Percentiles rank a stretch among this genome's conserved stretches.
Evolutionary conservation across 179 eudicot genomes (phyloP).

Genomic region (Drosera spatulata): DNA sequence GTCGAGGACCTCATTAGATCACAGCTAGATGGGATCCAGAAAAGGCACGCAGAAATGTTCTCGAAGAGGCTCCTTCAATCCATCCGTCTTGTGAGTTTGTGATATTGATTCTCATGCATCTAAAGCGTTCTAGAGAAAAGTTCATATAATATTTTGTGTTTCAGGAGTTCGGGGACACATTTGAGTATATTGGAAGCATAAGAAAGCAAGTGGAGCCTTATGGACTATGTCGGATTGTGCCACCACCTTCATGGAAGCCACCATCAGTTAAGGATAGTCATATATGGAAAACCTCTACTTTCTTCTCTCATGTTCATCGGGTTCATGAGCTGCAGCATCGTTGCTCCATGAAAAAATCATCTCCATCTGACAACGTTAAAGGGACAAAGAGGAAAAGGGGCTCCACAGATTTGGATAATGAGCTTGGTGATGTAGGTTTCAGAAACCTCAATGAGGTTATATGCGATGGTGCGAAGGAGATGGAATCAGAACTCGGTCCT

Average conservation of each 20-base stretch:
- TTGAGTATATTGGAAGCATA: slow-evolving; percentile 56
- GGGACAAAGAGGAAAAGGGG: slow-evolving; percentile 27
- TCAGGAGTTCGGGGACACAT: slow-evolving; percentile 66
- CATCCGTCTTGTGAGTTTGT: slow-evolving; percentile 25
- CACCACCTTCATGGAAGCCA: slow-evolving; percentile 73
- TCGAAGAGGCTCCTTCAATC: slow-evolving; percentile 66
- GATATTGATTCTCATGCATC: slow-evolving; percentile 6
- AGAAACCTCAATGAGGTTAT: slow-evolving; percentile 14
- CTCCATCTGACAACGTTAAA: slow-evolving; percentile 15
- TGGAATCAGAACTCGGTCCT: slow-evolving; percentile 34
- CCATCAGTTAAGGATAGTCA: slow-evolving; percentile 41
- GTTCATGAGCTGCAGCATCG: slow-evolving; percentile 30
- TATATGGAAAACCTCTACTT: slow-evolving; percentile 30
- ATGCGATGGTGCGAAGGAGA: slow-evolving; percentile 13
- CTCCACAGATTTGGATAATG: slow-evolving; percentile 14
- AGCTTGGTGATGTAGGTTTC: slow-evolving; percentile 15
- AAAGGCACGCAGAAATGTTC: slow-evolving; percentile 26
- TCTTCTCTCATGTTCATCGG: slow-evolving; percentile 38
- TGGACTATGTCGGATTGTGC: slow-evolving; percentile 79
- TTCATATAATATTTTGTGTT: not conserved
- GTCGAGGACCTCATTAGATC: slow-evolving; percentile 28
- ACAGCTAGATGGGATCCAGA: slow-evolving; percentile 55
- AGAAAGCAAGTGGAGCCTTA: slow-evolving; percentile 46
- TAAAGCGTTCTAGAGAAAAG: not conserved
- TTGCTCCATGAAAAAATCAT: slow-evolving; percentile 16